A percentile compares a stretch with the other conserved stretches of the same genome.
Evolutionary conservation across 2,329 filamentous ascomycete genomes (phyloP).

Genomic region (Arachnopeziza araneosa): DNA sequence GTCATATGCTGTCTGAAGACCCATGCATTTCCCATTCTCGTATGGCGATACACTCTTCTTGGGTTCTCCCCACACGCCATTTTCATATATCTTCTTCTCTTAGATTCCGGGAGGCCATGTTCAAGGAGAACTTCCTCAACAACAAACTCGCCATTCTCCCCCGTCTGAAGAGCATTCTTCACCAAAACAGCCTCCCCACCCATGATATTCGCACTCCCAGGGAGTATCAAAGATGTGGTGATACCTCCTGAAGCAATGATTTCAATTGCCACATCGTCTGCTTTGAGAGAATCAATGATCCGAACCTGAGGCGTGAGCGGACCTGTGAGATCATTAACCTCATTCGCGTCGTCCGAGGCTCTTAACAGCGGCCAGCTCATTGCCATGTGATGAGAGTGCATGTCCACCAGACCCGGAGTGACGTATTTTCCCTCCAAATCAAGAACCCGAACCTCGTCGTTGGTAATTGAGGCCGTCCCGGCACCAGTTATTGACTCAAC

Average conservation of each 20-base stretch:
- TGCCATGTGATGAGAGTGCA: constrained; percentile 40
- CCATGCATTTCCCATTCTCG: constrained; percentile 37
- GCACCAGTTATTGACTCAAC: constrained; percentile 29
- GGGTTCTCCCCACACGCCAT: constrained; percentile 44
- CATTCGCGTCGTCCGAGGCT: constrained; percentile 35
- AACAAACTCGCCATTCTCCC: constrained; percentile 33
- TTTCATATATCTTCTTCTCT: constrained; percentile 38
- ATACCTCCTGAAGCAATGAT: constrained; percentile 40
- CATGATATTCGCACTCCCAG: constrained; percentile 40
- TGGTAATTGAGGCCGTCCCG: constrained; percentile 8
- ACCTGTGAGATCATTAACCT: constrained; percentile 30
- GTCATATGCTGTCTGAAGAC: constrained; percentile 36
- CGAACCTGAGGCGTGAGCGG: constrained; percentile 36
- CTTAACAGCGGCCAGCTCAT: constrained; percentile 31
- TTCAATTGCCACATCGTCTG: constrained; percentile 34
- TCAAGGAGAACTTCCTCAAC: constrained; percentile 40
- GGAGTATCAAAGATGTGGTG: constrained; percentile 41
- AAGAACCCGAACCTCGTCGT: constrained; percentile 19
- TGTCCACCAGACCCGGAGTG: constrained; percentile 41
- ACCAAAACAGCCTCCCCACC: constrained; percentile 40
- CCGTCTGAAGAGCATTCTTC: constrained; percentile 35
- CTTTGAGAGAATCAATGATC: constrained; percentile 37
- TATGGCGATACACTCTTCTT: constrained; percentile 34
- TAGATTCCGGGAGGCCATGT: constrained; percentile 30
- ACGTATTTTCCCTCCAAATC: constrained; percentile 36